Conservation (phyloP, 768 basidiomycete species). For the Leccinum variicolor region DNA sequence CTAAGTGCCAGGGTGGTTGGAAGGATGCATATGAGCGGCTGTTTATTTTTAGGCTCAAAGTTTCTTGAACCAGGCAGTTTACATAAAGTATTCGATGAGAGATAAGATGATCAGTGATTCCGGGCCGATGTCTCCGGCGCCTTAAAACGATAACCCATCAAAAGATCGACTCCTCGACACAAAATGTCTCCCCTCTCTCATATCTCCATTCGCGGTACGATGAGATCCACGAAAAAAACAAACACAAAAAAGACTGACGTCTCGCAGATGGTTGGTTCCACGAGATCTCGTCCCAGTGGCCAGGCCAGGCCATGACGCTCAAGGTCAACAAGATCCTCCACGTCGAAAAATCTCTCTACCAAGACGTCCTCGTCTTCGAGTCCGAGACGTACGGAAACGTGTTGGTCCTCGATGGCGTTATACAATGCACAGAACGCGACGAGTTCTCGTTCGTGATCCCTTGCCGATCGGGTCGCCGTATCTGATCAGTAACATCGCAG, state of each 20-base stretch:
- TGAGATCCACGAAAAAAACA: neutral
- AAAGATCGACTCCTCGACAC: neutral
- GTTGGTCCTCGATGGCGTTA: slow-evolving; percentile 89
- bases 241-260: slow-evolving; percentile 5
- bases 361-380: slow-evolving; percentile 97
- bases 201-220: slow-evolving; percentile 50
- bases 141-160: too few relatives aligned
- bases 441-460: slow-evolving; percentile 86
- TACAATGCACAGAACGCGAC: slow-evolving; percentile 97
- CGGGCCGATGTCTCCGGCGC: neutral
- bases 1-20: neutral
- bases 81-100: neutral
- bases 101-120: slow-evolving; percentile 5
- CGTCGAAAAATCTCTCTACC: slow-evolving; percentile 87
- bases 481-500: slow-evolving; percentile 37
- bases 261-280: slow-evolving; percentile 89
- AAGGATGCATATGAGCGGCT: neutral
- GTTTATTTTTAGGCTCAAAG: neutral
- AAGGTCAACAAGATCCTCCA: slow-evolving; percentile 96
- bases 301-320: slow-evolving; percentile 95
- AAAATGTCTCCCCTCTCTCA: slow-evolving; percentile 57
- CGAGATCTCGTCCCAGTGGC: slow-evolving; percentile 95
- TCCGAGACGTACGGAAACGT: slow-evolving; percentile 98
- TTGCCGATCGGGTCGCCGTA: neutral
- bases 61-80: neutral